Evolutionary conservation across 139 green algal species (phyloP), one percentile per base, ranked within the genome.

Genomic region (Gonium pectorale): DNA sequence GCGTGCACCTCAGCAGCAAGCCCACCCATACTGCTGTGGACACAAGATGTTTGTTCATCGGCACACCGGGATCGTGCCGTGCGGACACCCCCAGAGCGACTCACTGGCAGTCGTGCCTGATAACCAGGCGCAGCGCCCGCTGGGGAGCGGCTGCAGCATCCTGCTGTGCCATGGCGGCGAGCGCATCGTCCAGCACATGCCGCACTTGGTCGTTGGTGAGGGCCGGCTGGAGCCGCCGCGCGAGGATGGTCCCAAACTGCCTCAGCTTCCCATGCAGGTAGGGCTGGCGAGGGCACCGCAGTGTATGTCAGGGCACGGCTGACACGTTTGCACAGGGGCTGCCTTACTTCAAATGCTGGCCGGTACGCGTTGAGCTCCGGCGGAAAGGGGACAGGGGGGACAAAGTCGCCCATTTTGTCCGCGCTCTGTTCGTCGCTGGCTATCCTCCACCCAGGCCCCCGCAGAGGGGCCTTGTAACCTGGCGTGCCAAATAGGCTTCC

Each of bases 51-150:
- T 56, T 15, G 17, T 15, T 15, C 49, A 56, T 56, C 49, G 49
- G 49, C 49, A 35, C 62, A 37, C 24, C 62, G 29, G 13, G 13
- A 15, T 38, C 24, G 24, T 17, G n/a, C 21, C 21, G 17, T 11
- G 62, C 29, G 29, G n/a, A n/a, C n/a, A n/a, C n/a, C n/a, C n/a
- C 49, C 49, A 13, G 17, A 56, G 13, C 49, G 5, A 67, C 90
- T 93, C 67, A 93, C 90, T 91, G 77, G 90, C 91, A 94, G 60
- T 94, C 91, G 31, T 94, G 91, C 41, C 89, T 81, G 33, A 94
- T 78, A 7, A 94, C 91, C 33, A 94, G 81, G 19, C 91, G 81
- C 78, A 94, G 70, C 4, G 51, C 6, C 1, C 88, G 79, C 33
- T 69, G 79, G 56, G 79, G 86, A 54, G 22, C 82, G 0, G 89